A percentile compares a stretch with the other conserved stretches of the same genome.
phyloP scores from a whole-genome alignment of 805 yeast species.

The Pichia deserticola region DNA sequence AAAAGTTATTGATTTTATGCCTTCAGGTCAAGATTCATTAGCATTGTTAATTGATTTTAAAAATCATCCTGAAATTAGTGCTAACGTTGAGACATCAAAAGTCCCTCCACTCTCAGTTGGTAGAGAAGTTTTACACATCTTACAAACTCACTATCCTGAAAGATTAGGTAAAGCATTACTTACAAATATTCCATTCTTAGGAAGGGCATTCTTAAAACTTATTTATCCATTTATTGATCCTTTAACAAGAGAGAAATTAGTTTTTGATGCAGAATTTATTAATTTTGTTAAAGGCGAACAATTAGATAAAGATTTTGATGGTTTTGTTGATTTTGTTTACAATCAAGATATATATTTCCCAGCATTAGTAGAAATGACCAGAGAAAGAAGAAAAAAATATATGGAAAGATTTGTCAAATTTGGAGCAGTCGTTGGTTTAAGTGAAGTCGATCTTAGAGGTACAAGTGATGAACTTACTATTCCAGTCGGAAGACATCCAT shows the following conservation, averaged over 20 bases:
- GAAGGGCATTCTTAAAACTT: conserved; percentile 84
- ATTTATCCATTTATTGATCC: conserved; percentile 97
- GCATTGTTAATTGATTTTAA: conserved; percentile 91
- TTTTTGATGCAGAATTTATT: conserved; percentile 82
- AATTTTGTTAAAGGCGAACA: conserved; percentile 77
- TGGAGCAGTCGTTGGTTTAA: conserved; percentile 69
- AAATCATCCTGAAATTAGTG: conserved; percentile 52
- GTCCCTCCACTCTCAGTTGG: conserved; percentile 88
- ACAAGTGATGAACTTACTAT: conserved; percentile 14
- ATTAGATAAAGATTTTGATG: conserved; percentile 80
- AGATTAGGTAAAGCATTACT: conserved; percentile 88
- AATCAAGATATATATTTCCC: conserved; percentile 78
- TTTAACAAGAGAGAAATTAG: conserved; percentile 85
- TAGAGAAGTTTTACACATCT: conserved; percentile 83
- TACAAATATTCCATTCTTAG: conserved; percentile 90
- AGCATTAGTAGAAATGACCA: conserved; percentile 53
- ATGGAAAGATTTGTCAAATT: conserved; percentile 60
- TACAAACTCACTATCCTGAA: conserved; percentile 97
- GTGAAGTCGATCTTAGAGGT: conserved; percentile 73
- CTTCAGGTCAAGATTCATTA: conserved; percentile 89
- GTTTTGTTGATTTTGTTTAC: conserved; percentile 76
- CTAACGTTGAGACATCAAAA: conserved; percentile 50
- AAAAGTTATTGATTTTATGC: conserved; percentile 90
- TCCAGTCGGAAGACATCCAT: conserved; percentile 28
- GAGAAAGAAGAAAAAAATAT: conserved; percentile 52